These are phyloP conservation scores for Yamadazyma atlantica DNA, from an alignment of 1,139 yeast genomes.

Conservation along the genomic window DNA sequence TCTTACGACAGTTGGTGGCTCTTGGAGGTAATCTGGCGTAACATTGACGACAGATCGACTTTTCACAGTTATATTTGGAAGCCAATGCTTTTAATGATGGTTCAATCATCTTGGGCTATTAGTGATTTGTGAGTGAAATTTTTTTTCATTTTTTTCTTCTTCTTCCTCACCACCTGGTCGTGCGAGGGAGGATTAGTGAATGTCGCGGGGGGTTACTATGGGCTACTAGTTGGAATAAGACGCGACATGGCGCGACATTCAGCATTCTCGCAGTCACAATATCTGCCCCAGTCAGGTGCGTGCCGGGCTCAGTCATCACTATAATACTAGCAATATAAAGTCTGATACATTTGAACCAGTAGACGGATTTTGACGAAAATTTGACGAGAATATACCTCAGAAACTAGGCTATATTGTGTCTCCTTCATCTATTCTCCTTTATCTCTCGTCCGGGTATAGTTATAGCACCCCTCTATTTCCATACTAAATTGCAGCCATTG, in stretches of 20 bases:
- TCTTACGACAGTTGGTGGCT: slow-evolving; percentile 99
- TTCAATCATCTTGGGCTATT: slow-evolving; percentile 69
- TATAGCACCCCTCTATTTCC: too few relatives aligned
- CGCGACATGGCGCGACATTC: background rate
- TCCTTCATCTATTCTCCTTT: too few relatives aligned
- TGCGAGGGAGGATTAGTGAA: background rate
- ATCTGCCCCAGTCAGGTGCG: background rate
- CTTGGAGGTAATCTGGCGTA: slow-evolving; percentile 99
- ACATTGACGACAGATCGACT: slow-evolving; percentile 98
- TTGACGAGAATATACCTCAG: too few relatives aligned
- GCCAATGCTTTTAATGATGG: slow-evolving; percentile 99
- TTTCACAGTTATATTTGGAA: slow-evolving; percentile 99
- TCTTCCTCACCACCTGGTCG: background rate
- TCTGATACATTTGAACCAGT: too few relatives aligned
- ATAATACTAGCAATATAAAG: too few relatives aligned
- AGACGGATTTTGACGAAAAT: too few relatives aligned
- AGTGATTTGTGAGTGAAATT: background rate
- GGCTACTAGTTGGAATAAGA: background rate
- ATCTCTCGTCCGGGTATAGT: too few relatives aligned
- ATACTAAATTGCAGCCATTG: too few relatives aligned
- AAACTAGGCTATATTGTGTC: too few relatives aligned
- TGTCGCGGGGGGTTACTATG: background rate
- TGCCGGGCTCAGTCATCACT: too few relatives aligned
- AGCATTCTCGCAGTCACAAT: background rate
- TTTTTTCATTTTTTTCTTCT: background rate